phyloP scores from a whole-genome alignment of 305 asterid species.

The Solanum hybrid region DNA sequence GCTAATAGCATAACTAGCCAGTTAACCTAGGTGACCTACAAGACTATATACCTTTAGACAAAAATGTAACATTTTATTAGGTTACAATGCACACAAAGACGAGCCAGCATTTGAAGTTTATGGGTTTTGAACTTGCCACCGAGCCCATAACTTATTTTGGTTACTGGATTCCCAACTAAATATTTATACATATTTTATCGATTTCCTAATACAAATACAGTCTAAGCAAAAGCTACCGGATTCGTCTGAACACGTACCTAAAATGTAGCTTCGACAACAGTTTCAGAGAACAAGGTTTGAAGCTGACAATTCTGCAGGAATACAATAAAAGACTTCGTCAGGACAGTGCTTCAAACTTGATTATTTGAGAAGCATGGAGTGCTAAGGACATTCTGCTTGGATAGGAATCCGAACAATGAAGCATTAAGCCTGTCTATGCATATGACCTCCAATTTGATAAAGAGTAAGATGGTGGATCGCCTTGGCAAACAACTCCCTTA shows the following conservation, averaged over 20 bases:
- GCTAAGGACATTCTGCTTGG: neutral
- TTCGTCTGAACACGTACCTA: neutral
- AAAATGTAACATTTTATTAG: neutral
- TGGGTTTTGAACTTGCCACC: neutral
- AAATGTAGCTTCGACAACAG: neutral
- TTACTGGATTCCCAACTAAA: neutral
- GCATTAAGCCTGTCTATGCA: conserved; percentile 13
- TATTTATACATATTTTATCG: neutral
- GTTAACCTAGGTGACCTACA: neutral
- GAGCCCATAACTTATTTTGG: neutral
- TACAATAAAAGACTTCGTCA: neutral
- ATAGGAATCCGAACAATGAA: neutral
- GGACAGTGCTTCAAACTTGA: neutral
- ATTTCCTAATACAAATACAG: neutral
- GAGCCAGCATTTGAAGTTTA: neutral
- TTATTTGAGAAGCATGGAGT: neutral
- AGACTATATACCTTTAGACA: neutral
- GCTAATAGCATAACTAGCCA: neutral
- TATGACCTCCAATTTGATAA: conserved; percentile 39
- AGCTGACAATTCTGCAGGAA: neutral
- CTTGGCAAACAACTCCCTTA: conserved; percentile 43
- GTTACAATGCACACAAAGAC: neutral
- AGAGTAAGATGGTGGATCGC: conserved; percentile 59
- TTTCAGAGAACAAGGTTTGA: neutral
- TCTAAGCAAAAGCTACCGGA: neutral